Evolutionary conservation across 257 asterid species (phyloP), one percentile per base, ranked within the genome.

Genomic region (Fraxinus cuspidata): DNA sequence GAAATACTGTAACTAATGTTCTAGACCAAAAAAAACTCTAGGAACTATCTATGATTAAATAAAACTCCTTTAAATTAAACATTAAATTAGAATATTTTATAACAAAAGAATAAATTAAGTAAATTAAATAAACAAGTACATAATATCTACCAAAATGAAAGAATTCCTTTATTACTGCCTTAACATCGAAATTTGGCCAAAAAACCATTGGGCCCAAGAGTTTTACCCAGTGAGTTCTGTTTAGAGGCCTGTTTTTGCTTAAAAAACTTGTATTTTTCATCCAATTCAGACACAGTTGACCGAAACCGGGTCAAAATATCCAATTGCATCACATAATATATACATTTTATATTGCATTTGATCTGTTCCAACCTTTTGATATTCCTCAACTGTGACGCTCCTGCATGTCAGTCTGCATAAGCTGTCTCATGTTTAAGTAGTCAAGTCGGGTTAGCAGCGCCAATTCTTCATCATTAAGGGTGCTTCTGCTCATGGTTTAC

Each of bases 351-450:
- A 42, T 13, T 19, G 12, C 28, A 44, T 38, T 29, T 77, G 47
- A 34, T 69, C 38, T 53, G 37, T 37, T 51, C 3, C 19, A 70
- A 35, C 74, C 69, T 63, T 40, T 42, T 73, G 29, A 29, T 37
- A 58, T 51, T 74, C 72, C 25, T 37, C 74, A 21, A 42, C 18
- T 12, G 51, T 12, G 51, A 42, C 1, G 21, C 78, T 37, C 53
- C 35, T 21, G 70, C 79, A 47, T 73, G 73, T 37, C 51, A 72
- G 74, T 70, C 27, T 19, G 15, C 31, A 76, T 27, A 40, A 70
- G 29, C 60, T 42, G 15, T 72, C 38, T 63, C 66, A 42, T 58
- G 69, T 68, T 72, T 78, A 29, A 72, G 3, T 34, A 40, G 64
- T 40, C 37, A 73, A 34, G 23, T 47, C 44, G n/a, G 42, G 68